phyloP scores from a whole-genome alignment of 306 rosid genomes.

The Begonia peltatifolia region DNA sequence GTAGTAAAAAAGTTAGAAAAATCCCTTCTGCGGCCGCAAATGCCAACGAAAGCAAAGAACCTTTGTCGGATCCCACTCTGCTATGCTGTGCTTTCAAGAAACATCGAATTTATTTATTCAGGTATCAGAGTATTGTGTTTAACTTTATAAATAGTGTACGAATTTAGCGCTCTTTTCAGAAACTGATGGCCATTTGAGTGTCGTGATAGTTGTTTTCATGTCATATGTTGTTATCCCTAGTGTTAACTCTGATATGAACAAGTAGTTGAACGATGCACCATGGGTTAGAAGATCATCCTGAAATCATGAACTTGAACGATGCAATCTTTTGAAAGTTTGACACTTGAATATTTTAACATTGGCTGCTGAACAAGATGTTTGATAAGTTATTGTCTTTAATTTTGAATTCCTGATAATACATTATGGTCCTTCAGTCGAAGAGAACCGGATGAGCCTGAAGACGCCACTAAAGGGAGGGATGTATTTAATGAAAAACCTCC shows the following conservation, averaged over 20 bases:
- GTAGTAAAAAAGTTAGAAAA: slow-evolving; percentile 79
- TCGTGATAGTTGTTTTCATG: too few species aligned
- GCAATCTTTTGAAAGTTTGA: too few species aligned
- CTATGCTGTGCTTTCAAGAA: slow-evolving; percentile 96
- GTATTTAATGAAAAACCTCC: slow-evolving; percentile 98
- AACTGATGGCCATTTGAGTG: background rate
- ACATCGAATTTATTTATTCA: slow-evolving; percentile 85
- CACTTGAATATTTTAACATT: too few species aligned
- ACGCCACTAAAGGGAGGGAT: slow-evolving; percentile 96
- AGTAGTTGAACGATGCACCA: too few species aligned
- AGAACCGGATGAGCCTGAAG: slow-evolving; percentile 99
- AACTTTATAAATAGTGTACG: background rate
- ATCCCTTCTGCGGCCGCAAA: slow-evolving; percentile 85
- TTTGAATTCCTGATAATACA: background rate
- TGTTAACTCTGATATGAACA: too few species aligned
- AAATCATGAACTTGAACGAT: too few species aligned
- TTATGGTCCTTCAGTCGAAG: slow-evolving; percentile 48
- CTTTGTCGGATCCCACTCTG: slow-evolving; percentile 89
- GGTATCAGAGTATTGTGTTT: slow-evolving; percentile 24
- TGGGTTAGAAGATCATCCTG: too few species aligned
- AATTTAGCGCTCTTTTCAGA: background rate
- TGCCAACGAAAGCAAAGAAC: slow-evolving; percentile 92
- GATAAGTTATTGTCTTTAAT: background rate
- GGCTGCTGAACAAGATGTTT: background rate
- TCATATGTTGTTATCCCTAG: too few species aligned